phyloP scores from a whole-genome alignment of 345 rosid species.

The Sisymbrium irio region DNA sequence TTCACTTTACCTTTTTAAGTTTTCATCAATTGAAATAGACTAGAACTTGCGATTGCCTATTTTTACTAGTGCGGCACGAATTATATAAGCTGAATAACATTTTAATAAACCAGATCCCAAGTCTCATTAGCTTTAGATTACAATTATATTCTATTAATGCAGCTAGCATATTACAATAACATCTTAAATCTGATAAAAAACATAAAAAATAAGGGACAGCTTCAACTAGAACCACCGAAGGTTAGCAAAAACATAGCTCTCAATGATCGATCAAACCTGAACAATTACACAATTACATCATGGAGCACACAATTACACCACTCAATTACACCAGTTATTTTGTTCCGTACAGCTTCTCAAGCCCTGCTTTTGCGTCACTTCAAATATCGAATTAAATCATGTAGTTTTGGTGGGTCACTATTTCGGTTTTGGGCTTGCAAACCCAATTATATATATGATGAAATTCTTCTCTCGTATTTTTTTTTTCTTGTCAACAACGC shows the following conservation, averaged over 20 bases:
- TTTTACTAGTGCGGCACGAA: neutral
- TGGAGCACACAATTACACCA: too few relatives aligned
- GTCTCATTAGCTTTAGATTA: neutral
- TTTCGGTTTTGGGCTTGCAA: too few relatives aligned
- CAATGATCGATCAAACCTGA: neutral
- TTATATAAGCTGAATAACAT: neutral
- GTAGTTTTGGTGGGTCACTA: too few relatives aligned
- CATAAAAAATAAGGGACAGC: too few relatives aligned
- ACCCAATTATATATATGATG: too few relatives aligned
- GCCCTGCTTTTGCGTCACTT: too few relatives aligned
- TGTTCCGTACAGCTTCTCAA: too few relatives aligned
- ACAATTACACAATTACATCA: neutral
- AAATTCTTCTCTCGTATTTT: too few relatives aligned
- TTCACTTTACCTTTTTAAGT: neutral
- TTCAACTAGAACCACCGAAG: neutral
- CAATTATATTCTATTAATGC: neutral
- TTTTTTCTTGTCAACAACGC: too few relatives aligned
- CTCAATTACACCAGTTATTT: too few relatives aligned
- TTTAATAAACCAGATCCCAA: neutral
- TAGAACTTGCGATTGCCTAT: constrained; percentile 15
- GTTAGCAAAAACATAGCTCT: neutral
- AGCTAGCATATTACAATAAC: neutral
- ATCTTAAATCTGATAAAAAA: too few relatives aligned
- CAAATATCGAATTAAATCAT: too few relatives aligned
- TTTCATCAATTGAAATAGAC: constrained; percentile 9